These are phyloP conservation scores for Pyrenochaeta sp. DNA, from an alignment of 2,329 filamentous ascomycete genomes.

Conservation along the genomic window DNA sequence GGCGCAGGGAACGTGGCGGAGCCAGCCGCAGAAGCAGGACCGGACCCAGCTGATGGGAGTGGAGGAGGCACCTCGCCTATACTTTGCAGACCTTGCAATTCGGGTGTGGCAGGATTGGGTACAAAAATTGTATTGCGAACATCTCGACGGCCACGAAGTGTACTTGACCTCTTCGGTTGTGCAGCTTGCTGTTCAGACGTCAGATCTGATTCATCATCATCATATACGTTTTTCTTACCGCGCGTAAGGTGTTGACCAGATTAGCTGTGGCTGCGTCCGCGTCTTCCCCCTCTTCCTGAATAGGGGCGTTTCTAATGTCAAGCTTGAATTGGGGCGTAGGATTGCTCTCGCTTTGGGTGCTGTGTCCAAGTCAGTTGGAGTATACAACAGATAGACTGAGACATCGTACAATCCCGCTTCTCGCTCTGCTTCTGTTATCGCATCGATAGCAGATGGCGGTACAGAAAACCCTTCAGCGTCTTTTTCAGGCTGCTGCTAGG, in stretches of 20 bases:
- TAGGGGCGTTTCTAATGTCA: slow-evolving; percentile 79
- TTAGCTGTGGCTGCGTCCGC: slow-evolving; percentile 77
- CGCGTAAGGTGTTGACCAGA: slow-evolving; percentile 75
- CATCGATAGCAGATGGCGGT: slow-evolving; percentile 67
- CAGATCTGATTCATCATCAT: slow-evolving; percentile 16
- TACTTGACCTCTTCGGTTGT: slow-evolving; percentile 68
- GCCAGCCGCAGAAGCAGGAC: slow-evolving; percentile 15
- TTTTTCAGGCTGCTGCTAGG: slow-evolving; percentile 55
- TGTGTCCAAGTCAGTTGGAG: slow-evolving; percentile 14
- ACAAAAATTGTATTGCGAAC: slow-evolving; percentile 91
- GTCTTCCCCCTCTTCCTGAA: slow-evolving; percentile 78
- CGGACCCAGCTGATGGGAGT: slow-evolving; percentile 33
- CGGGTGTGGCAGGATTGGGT: slow-evolving; percentile 57
- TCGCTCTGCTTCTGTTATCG: slow-evolving; percentile 74
- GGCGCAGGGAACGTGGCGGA: slow-evolving; percentile 31
- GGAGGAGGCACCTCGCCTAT: slow-evolving; percentile 45
- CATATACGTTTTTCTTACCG: slow-evolving; percentile 48
- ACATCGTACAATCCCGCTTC: slow-evolving; percentile 60
- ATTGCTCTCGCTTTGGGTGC: slow-evolving; percentile 35
- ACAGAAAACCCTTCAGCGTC: slow-evolving; percentile 81
- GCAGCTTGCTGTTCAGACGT: slow-evolving; percentile 60
- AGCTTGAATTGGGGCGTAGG: slow-evolving; percentile 72
- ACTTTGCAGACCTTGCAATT: slow-evolving; percentile 48
- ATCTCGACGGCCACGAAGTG: slow-evolving; percentile 86
- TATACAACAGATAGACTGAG: background rate